Evolutionary conservation across 2,329 filamentous ascomycete species (phyloP).

Genomic region (Camillea tinctor): DNA sequence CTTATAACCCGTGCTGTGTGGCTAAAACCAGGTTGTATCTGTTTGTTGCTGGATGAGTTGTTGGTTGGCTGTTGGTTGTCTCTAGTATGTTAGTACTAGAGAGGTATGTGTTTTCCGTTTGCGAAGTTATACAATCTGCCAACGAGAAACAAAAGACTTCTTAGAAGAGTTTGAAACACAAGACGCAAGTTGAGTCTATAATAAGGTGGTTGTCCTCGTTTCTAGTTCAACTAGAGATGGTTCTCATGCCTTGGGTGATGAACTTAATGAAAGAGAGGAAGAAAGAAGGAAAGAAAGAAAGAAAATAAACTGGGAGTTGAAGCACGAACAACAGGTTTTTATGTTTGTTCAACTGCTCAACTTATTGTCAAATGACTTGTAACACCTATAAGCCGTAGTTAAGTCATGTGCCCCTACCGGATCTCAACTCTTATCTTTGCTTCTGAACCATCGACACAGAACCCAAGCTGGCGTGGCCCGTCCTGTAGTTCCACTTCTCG

Average conservation of each 20-base stretch:
- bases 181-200: neutral
- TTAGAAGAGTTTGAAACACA: neutral
- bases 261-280: neutral
- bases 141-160: neutral
- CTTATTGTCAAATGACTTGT: neutral
- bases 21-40: neutral
- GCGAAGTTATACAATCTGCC: neutral
- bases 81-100: neutral
- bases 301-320: neutral
- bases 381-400: conserved; percentile 1
- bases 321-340: neutral
- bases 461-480: conserved; percentile 78
- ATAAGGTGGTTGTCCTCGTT: neutral
- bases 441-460: conserved; percentile 74
- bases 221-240: neutral
- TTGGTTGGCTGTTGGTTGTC: neutral
- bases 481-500: conserved; percentile 78
- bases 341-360: neutral
- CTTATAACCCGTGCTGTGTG: neutral
- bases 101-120: neutral
- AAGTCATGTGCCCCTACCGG: conserved; percentile 22
- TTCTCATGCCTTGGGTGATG: neutral
- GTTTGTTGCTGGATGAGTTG: neutral
- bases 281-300: too few relatives aligned
- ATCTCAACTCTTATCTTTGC: conserved; percentile 70